Evolutionary conservation across 352 stramenopile species (phyloP), one percentile per base, ranked within the genome.

Genomic region (Globisporangium lucens): DNA sequence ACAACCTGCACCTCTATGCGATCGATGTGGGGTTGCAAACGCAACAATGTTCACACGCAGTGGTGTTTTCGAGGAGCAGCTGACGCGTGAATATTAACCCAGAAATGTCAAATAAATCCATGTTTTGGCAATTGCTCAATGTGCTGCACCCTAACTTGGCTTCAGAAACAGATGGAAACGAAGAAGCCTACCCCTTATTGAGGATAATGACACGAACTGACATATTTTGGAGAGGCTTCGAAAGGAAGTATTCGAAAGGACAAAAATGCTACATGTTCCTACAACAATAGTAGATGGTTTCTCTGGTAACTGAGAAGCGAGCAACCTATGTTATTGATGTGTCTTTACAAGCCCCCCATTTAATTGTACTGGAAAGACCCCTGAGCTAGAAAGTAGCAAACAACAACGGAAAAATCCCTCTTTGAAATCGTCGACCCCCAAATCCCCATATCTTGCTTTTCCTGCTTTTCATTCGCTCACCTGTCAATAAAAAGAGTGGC

Each of bases 141-240:
- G 6, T 12, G 8, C 8, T 8, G 5, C 13, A 49, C 43, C 43
- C 43, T 51, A 51, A 4, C 4, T 51, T 51, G 43, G 17, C 43
- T 51, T 24, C 43, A 24, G 4, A 35, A 57, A 57, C 51, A 57
- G 51, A 57, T 57, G 51, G 51, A 57, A 30, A 57, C 7, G 27
- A 57, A 10, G 51, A 57, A 57, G 9, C 51, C 22, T 8, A 57
- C 10, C 12, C 12, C 24, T 57, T 17, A 24, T 10, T 13, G 51
- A 15, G 27, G 24, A 35, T 35, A 57, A 57, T 35, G 43, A 22
- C 43, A 51, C 43, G 24, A 20, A 51, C 7, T 22, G 24, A n/a
- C 22, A 56, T 9, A 30, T 29, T 30, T 57, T 57, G 15, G 7
- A 38, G 38, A 46, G 38, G 38, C 38, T 33, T 24, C 24, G 24